Percentiles rank a stretch among this genome's conserved stretches.
These are phyloP conservation scores for Davidsoniella neocaledoniae DNA, from an alignment of 2,329 filamentous ascomycete genomes.

Conservation along the genomic window DNA sequence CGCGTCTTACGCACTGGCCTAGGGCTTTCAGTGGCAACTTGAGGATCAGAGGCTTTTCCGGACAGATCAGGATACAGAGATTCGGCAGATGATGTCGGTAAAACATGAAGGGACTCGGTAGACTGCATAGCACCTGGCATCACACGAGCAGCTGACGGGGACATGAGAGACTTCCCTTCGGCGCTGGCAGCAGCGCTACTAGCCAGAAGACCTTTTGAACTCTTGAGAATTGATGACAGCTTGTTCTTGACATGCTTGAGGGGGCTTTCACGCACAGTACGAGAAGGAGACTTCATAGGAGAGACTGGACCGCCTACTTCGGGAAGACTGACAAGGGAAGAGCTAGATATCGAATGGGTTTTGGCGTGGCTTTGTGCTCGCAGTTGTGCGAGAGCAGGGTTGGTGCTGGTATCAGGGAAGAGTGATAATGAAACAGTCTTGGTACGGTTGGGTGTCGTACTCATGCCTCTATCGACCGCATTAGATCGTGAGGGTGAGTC, in stretches of 20 bases:
- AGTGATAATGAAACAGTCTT: constrained; percentile 49
- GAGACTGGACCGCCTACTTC: constrained; percentile 27
- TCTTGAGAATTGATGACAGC: constrained; percentile 77
- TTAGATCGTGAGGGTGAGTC: constrained; percentile 20
- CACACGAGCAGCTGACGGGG: constrained; percentile 33
- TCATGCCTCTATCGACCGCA: neutral
- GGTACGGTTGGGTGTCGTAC: constrained; percentile 29
- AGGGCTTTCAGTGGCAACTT: constrained; percentile 20
- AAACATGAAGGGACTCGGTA: constrained; percentile 28
- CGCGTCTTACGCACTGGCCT: constrained; percentile 31
- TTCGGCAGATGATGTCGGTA: constrained; percentile 16
- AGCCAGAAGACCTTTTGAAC: constrained; percentile 69
- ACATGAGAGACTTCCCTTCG: constrained; percentile 42
- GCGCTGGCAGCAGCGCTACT: constrained; percentile 52
- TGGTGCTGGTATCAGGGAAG: constrained; percentile 21
- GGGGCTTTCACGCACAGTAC: constrained; percentile 52
- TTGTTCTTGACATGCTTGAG: constrained; percentile 87
- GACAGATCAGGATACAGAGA: constrained; percentile 29
- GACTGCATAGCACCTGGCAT: constrained; percentile 29
- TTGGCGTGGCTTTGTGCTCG: constrained; percentile 11
- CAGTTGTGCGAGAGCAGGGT: constrained; percentile 16
- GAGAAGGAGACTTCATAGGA: constrained; percentile 38
- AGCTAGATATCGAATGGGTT: constrained; percentile 38
- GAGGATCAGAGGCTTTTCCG: constrained; percentile 9
- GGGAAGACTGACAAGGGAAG: constrained; percentile 31